These are phyloP conservation scores for Agapanthus africanus DNA, from an alignment of 106 monocot species.

Conservation along the genomic window DNA sequence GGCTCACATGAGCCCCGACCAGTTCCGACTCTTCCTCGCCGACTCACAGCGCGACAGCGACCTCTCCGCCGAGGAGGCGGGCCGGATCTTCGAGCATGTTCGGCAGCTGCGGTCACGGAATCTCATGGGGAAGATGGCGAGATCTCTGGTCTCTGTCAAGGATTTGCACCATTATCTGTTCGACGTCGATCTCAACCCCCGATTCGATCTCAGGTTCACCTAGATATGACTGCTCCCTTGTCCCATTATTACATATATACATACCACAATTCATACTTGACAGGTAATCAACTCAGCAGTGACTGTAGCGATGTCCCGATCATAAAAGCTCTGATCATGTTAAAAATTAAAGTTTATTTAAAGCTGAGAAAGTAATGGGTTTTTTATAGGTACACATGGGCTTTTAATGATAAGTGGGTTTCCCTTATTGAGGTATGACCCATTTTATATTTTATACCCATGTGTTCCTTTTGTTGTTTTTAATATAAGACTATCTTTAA, in stretches of 20 bases:
- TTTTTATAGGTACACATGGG: no score
- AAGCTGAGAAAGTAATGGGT: no score
- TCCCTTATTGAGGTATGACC: no score
- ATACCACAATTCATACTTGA: constrained; percentile 38
- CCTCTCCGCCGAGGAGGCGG: constrained; percentile 28
- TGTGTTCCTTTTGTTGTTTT: no score
- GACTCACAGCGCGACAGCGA: constrained; percentile 26
- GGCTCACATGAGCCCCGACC: constrained; percentile 37
- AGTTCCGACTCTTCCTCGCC: constrained; percentile 53
- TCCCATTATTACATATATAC: constrained; percentile 43
- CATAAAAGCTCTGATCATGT: constrained; percentile 33
- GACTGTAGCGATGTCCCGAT: constrained; percentile 44
- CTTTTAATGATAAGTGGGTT: no score
- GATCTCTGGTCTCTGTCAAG: constrained; percentile 33
- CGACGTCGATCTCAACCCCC: constrained; percentile 64
- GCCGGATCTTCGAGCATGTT: constrained; percentile 51
- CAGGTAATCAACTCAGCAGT: constrained; percentile 41
- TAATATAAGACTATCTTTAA: no score
- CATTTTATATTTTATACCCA: no score
- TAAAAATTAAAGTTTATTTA: no score
- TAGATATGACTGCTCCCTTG: constrained; percentile 35
- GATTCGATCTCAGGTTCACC: constrained; percentile 26
- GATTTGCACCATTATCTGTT: constrained; percentile 75
- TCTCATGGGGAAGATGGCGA: constrained; percentile 15
- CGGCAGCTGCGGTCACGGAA: constrained; percentile 23